phyloP scores from a whole-genome alignment of 495 filamentous ascomycete species.

The Penicillium coffeae region DNA sequence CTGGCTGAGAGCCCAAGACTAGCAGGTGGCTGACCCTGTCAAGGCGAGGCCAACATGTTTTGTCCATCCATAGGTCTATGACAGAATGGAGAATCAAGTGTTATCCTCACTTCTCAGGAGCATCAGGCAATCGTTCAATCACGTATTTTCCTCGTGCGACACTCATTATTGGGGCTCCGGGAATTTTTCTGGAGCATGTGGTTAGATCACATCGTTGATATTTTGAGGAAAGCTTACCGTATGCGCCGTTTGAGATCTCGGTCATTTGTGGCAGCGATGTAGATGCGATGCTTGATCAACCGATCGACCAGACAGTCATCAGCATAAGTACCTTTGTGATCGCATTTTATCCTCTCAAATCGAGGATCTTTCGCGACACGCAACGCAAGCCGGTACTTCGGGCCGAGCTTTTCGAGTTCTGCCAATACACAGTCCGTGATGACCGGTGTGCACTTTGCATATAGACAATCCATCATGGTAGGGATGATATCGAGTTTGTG shows the following conservation, averaged over 20 bases:
- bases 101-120: conserved; percentile 35
- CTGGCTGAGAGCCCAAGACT: too few species aligned
- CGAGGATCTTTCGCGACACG: conserved; percentile 89
- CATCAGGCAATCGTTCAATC: conserved; percentile 86
- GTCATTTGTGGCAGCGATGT: conserved; percentile 91
- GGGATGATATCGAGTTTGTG: conserved; percentile 84
- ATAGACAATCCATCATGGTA: conserved; percentile 76
- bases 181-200: conserved; percentile 26
- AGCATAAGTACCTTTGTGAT: conserved; percentile 89
- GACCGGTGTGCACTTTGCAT: conserved; percentile 51
- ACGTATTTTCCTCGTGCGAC: conserved; percentile 83
- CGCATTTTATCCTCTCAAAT: conserved; percentile 78
- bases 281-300: conserved; percentile 72
- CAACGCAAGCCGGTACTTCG: conserved; percentile 83
- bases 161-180: conserved; percentile 56
- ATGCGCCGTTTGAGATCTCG: conserved; percentile 69
- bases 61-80: too few species aligned
- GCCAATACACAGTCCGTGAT: conserved; percentile 54
- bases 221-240: conserved; percentile 27
- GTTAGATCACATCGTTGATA: neutral
- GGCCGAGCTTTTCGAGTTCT: conserved; percentile 89
- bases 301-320: conserved; percentile 94
- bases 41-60: too few species aligned
- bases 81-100: too few species aligned
- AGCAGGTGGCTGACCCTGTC: too few species aligned